These are phyloP conservation scores for Fraxinus paxiana DNA, from an alignment of 305 asterid genomes.

Conservation along the genomic window DNA sequence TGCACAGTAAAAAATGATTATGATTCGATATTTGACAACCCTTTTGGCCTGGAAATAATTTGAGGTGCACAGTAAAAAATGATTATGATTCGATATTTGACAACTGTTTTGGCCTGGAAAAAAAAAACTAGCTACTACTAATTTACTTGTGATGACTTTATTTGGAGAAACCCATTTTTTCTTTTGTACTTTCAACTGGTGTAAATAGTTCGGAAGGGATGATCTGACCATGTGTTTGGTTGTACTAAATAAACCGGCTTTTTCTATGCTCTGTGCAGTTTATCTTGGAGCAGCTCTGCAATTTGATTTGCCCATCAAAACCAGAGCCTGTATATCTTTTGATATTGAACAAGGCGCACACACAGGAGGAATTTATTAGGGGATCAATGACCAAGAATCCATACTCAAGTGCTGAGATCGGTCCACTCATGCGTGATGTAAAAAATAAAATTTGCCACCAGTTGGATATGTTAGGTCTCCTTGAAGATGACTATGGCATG, in stretches of 20 bases:
- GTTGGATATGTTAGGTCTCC: constrained; percentile 89
- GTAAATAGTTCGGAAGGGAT: background rate
- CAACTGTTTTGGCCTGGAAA: background rate
- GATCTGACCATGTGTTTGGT: background rate
- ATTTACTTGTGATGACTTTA: constrained; percentile 11
- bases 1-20: constrained; percentile 9
- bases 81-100: constrained; percentile 5
- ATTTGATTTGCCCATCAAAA: constrained; percentile 89
- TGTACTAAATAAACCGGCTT: constrained; percentile 22
- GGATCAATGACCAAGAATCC: constrained; percentile 99
- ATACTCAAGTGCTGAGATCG: constrained; percentile 93
- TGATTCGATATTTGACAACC: constrained; percentile 2
- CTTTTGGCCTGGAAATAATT: background rate
- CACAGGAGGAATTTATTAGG: constrained; percentile 98
- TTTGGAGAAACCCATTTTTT: background rate
- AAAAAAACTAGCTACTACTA: background rate
- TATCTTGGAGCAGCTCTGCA: constrained; percentile 98
- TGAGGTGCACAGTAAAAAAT: constrained; percentile 12
- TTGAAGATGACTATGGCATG: constrained; percentile 99
- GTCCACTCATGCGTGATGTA: constrained; percentile 99
- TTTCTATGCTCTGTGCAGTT: constrained; percentile 49
- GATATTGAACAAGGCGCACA: constrained; percentile 89
- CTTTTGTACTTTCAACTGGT: constrained; percentile 13
- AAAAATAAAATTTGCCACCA: constrained; percentile 97
- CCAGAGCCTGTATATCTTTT: constrained; percentile 81